Conservation (phyloP, 331 rosid species). For the Acacia concinna region DNA sequence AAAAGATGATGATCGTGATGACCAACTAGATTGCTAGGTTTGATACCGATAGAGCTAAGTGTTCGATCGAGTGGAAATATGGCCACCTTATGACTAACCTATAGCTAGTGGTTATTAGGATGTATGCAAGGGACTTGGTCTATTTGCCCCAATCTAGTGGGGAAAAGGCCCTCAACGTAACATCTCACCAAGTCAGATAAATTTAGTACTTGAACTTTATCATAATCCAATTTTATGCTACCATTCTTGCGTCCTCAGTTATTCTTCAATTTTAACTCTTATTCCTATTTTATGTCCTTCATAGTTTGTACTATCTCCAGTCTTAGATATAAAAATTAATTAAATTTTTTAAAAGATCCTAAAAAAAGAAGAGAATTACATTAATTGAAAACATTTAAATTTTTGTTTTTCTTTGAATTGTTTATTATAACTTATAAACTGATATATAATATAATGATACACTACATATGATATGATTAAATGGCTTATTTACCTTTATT, state of each 20-base stretch:
- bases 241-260: neutral
- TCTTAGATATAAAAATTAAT: no score
- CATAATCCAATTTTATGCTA: neutral
- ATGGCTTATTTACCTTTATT: no score
- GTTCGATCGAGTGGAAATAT: neutral
- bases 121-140: neutral
- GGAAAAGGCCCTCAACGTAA: neutral
- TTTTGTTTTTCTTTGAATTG: no score
- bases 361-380: no score
- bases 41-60: neutral
- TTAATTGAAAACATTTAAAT: no score
- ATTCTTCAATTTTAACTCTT: neutral
- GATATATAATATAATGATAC: no score
- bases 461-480: no score
- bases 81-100: neutral
- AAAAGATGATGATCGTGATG: neutral
- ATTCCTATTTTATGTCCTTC: neutral
- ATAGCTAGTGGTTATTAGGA: neutral
- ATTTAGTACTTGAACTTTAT: no score
- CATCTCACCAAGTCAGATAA: neutral
- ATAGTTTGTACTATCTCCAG: no score
- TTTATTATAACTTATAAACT: no score
- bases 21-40: neutral
- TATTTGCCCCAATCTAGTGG: neutral
- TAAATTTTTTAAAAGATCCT: no score